phyloP scores from a whole-genome alignment of 2,329 filamentous ascomycete species.

The Dactylellina drechsleri region DNA sequence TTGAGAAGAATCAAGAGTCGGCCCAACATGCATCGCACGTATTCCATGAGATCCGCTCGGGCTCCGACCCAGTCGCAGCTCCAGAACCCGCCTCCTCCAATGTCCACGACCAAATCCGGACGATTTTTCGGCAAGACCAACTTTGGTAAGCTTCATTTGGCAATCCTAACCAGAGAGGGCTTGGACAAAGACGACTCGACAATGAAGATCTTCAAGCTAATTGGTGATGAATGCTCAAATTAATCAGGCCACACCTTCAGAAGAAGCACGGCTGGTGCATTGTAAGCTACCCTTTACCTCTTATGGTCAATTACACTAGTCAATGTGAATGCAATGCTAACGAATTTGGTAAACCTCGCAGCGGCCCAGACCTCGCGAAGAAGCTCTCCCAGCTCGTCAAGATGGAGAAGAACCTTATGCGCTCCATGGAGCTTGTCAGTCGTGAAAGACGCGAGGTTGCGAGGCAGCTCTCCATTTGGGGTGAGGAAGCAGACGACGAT shows the following conservation, averaged over 20 bases:
- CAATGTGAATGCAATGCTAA: constrained; percentile 49
- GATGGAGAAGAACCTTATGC: constrained; percentile 99
- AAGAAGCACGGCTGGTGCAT: constrained; percentile 66
- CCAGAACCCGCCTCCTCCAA: constrained; percentile 90
- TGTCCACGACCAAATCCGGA: constrained; percentile 88
- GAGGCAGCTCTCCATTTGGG: constrained; percentile 99
- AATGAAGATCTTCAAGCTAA: no score
- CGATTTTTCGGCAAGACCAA: constrained; percentile 87
- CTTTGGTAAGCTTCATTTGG: constrained; percentile 74
- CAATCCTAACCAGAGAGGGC: constrained; percentile 4
- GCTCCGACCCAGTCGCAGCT: constrained; percentile 91
- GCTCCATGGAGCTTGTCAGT: constrained; percentile 92
- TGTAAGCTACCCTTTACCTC: constrained; percentile 57
- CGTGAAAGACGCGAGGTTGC: constrained; percentile 98
- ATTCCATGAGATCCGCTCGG: constrained; percentile 97
- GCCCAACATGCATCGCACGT: constrained; percentile 88
- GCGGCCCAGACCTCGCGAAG: constrained; percentile 86
- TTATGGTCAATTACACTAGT: not conserved
- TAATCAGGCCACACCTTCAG: constrained; percentile 71
- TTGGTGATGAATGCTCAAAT: not conserved
- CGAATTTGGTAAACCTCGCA: constrained; percentile 37
- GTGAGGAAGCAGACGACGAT: constrained; percentile 93
- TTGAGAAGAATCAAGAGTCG: not conserved
- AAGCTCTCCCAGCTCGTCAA: constrained; percentile 98
- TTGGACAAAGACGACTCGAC: constrained; percentile 23